Base-by-base conservation (phyloP, 176 grass and related monocot species). In the Rhynchospora pubera region DNA sequence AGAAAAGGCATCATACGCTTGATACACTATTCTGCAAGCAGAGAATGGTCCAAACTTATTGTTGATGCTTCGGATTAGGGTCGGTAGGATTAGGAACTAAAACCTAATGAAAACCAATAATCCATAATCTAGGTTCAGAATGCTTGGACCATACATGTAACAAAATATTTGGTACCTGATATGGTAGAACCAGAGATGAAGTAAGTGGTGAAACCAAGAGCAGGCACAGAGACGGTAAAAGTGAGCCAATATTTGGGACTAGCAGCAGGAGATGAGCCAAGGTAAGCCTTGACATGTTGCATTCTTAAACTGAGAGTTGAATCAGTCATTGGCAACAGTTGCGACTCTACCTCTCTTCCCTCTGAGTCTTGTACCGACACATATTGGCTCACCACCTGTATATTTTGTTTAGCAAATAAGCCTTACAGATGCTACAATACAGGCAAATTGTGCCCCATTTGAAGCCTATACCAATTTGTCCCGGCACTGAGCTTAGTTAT, bases 131-230 rank as follows among this genome's bases (percentile, higher is more conserved):
- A 14, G 71, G 71, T 46, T 75, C 71, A 53, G 21, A 30, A 51
- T 75, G 47, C 46, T 3, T n/a, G 19, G n/a, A n/a, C n/a, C 21
- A 75, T 75, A 28, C 7, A 83, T 62, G 39, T 68, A 87, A 83
- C 15, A 65, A 5, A 12, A 85, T 47, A 44, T 62, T 77, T 53
- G 11, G 62, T 24, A 97, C 94, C 94, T 94, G 89, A 88, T 84
- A 83, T 86, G 62, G 90, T 88, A 26, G 62, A 56, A 57, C 70
- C 93, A 79, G 90, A 91, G 12, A 97, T 81, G 86, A 97, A 91
- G 48, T 94, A 97, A 85, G 94, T 97, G 65, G 82, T 88, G 16
- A 97, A 97, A 88, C 94, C 92, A 88, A 97, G 90, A 69, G 94
- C 83, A 51, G 88, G 87, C 66, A 89, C 62, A 59, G 92, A 94